These are phyloP conservation scores for Patellaria atrata DNA, from an alignment of 495 filamentous ascomycete genomes.

Conservation along the genomic window DNA sequence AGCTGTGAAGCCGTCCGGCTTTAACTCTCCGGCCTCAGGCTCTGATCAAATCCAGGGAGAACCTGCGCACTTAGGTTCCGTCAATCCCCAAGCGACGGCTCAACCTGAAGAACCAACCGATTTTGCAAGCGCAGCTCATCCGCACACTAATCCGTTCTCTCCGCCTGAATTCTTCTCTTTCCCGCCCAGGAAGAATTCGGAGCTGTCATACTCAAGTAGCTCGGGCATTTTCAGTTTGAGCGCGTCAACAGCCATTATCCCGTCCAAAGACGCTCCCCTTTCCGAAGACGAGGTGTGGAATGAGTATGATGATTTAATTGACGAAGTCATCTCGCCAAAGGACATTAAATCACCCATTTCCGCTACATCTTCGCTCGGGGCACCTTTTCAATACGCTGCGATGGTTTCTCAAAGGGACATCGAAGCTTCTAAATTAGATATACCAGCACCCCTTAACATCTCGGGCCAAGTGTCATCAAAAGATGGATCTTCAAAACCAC, in stretches of 20 bases:
- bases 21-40: slow-evolving; percentile 11
- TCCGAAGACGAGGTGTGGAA: slow-evolving; percentile 86
- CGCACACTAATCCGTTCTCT: slow-evolving; percentile 1
- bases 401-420: slow-evolving; percentile 1
- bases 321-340: slow-evolving; percentile 46
- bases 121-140: no score
- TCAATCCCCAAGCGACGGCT: no score
- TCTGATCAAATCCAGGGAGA: slow-evolving; percentile 11
- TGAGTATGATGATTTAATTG: slow-evolving; percentile 84
- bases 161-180: slow-evolving; percentile 69
- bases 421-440: slow-evolving; percentile 2
- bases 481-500: slow-evolving; percentile 11
- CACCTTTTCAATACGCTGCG: slow-evolving; percentile 27
- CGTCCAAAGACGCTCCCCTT: slow-evolving; percentile 39
- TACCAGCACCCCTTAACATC: slow-evolving; percentile 9
- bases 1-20: slow-evolving; percentile 25
- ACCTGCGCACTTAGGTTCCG: no score
- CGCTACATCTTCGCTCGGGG: slow-evolving; percentile 27
- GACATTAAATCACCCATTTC: slow-evolving; percentile 3
- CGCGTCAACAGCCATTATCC: slow-evolving; percentile 47
- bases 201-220: slow-evolving; percentile 51
- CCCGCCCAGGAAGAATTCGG: slow-evolving; percentile 54
- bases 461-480: slow-evolving; percentile 6
- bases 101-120: no score
- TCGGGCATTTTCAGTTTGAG: slow-evolving; percentile 41